Conservation (phyloP, 164 flowering plant genomes). For the Akebia trifoliata region DNA sequence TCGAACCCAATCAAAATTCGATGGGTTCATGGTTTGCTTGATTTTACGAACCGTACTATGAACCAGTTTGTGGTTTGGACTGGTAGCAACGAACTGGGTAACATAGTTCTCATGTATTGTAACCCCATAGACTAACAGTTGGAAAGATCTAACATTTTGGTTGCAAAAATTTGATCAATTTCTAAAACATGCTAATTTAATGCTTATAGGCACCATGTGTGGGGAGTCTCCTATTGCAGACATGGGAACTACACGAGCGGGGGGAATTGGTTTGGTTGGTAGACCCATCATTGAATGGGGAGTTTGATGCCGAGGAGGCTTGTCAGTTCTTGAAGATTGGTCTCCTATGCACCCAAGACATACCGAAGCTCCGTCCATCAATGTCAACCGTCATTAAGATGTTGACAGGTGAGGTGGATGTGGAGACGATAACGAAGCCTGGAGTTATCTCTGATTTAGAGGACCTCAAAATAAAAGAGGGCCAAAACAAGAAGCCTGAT, state of each 20-base stretch:
- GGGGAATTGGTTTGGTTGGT: slow-evolving; percentile 47
- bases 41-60: too few relatives aligned
- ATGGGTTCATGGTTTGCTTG: too few relatives aligned
- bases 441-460: slow-evolving; percentile 70
- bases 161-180: too few relatives aligned
- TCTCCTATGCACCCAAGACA: slow-evolving; percentile 79
- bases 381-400: slow-evolving; percentile 75
- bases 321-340: slow-evolving; percentile 59
- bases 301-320: slow-evolving; percentile 66
- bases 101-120: too few relatives aligned
- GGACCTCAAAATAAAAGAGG: slow-evolving; percentile 52
- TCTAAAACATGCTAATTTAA: too few relatives aligned
- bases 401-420: slow-evolving; percentile 39
- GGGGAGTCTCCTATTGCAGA: slow-evolving; percentile 35
- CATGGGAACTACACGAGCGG: slow-evolving; percentile 63
- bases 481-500: slow-evolving; percentile 6
- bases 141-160: too few relatives aligned
- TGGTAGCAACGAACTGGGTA: too few relatives aligned
- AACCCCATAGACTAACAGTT: too few relatives aligned
- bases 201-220: too few relatives aligned
- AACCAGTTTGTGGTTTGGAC: too few relatives aligned
- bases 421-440: slow-evolving; percentile 55
- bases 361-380: slow-evolving; percentile 68
- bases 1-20: too few relatives aligned
- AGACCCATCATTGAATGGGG: slow-evolving; percentile 49